Base-by-base conservation (phyloP, 2,329 filamentous ascomycete genomes). In the Thermomyces lanuginosus region DNA sequence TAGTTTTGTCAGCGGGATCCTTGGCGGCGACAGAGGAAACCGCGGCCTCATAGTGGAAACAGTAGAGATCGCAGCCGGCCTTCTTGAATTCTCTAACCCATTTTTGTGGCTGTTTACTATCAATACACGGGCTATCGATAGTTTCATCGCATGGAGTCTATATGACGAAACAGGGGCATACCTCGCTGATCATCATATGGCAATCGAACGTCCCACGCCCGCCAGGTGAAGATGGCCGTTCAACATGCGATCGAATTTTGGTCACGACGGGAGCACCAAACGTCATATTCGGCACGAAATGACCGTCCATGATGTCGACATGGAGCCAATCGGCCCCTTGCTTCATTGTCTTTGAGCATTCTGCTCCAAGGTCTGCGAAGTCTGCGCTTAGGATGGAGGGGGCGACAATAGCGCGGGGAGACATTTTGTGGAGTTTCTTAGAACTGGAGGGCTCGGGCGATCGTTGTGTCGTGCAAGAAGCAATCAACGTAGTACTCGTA, bases 101-200 rank as follows among this genome's bases (percentile, higher is more conserved):
- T 66, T 83, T 84, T 65, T 95, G 91, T 40, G 89, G 89, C 84
- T 89, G 16, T 15, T 18, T 10, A 16, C 24, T 7, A 13, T 13
- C 23, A 19, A 28, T 19, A 8, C 12, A 18, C 5, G 22, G 12
- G 31, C 31, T 33, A 14, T 11, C 16, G 9, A 23, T 15, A 6
- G 12, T 12, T 13, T 9, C 5, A 9, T 19, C 8, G 25, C 13
- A 19, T 20, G 16, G 25, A 13, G 15, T 27, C 14, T 14, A 17
- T 24, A n/a, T 12, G 19, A 12, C 5, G 7, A 6, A 15, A 18
- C 10, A 8, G 17, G n/a, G 25, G 34, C 57, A 41, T 64, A 86
- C 81, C 76, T 98, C 86, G 45, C 82, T 74, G 49, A 98, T 92
- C 89, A 98, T 98, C 89, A 98, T 95, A 59, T 98, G 89, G 66